phyloP scores from a whole-genome alignment of 2,329 filamentous ascomycete species.

The Elsinoe arachidis region DNA sequence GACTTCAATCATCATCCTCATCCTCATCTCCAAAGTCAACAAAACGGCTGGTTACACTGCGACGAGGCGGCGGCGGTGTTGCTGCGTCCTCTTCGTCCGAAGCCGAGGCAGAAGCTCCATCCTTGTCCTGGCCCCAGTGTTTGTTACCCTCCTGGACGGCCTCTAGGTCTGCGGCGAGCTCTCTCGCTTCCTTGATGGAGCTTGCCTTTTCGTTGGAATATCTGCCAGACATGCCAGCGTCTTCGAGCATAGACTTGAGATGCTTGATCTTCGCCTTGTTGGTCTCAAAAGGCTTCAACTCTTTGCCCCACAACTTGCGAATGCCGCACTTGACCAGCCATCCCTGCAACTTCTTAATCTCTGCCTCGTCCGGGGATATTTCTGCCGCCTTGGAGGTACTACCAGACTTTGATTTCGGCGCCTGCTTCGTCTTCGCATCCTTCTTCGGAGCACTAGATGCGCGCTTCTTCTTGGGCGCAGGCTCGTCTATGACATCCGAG shows the following conservation, averaged over 20 bases:
- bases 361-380: constrained; percentile 57
- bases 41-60: constrained; percentile 24
- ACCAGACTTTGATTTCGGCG: constrained; percentile 30
- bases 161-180: constrained; percentile 76
- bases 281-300: constrained; percentile 69
- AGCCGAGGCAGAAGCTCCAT: neutral
- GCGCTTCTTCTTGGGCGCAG: constrained; percentile 47
- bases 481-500: constrained; percentile 72
- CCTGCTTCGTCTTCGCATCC: constrained; percentile 30
- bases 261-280: constrained; percentile 72
- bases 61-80: constrained; percentile 15
- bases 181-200: constrained; percentile 78
- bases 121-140: constrained; percentile 55
- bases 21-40: constrained; percentile 31
- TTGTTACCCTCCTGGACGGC: constrained; percentile 73
- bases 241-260: constrained; percentile 66
- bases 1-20: constrained; percentile 22
- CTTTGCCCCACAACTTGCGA: constrained; percentile 81
- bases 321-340: constrained; percentile 86
- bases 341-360: constrained; percentile 81
- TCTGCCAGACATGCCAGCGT: constrained; percentile 79
- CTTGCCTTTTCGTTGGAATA: constrained; percentile 77
- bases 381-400: constrained; percentile 27
- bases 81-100: constrained; percentile 22
- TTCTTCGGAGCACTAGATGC: constrained; percentile 26